These are phyloP conservation scores for Pyrus hybrid DNA, from an alignment of 331 rosid species.

Conservation along the genomic window DNA sequence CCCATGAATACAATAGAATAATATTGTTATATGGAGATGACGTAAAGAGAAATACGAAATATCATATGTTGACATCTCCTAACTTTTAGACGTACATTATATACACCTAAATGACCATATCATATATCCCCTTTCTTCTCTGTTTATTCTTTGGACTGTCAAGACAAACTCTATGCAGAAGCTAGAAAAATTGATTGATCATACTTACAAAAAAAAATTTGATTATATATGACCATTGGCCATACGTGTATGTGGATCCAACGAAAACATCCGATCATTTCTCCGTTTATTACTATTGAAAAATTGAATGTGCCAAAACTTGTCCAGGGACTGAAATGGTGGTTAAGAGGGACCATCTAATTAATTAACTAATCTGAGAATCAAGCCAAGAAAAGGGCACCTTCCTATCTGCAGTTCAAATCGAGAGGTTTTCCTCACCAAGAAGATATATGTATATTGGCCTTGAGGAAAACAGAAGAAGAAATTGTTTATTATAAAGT, in stretches of 20 bases:
- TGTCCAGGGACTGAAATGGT: conserved; percentile 10
- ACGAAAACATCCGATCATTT: not conserved
- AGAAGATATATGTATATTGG: not conserved
- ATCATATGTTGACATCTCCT: not conserved
- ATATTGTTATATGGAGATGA: too few relatives aligned
- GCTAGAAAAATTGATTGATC: not conserved
- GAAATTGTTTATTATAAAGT: not conserved
- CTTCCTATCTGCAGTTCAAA: not conserved
- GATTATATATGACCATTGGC: not conserved
- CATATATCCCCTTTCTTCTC: not conserved
- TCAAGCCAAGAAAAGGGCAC: not conserved
- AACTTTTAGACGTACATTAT: not conserved
- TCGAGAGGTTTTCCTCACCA: not conserved
- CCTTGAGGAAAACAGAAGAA: not conserved
- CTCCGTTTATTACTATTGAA: not conserved
- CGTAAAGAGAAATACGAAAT: too few relatives aligned
- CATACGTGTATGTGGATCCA: not conserved
- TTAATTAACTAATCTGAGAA: not conserved
- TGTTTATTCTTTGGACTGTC: not conserved
- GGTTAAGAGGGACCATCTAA: conserved; percentile 1
- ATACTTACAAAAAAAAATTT: not conserved
- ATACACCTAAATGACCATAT: not conserved
- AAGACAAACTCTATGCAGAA: not conserved
- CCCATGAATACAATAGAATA: too few relatives aligned
- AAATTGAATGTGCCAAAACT: conserved; percentile 8